Percentiles rank a stretch among this genome's conserved stretches.
phyloP scores from a whole-genome alignment of 108 stramenopile species.

The Chaetoceros muelleri region DNA sequence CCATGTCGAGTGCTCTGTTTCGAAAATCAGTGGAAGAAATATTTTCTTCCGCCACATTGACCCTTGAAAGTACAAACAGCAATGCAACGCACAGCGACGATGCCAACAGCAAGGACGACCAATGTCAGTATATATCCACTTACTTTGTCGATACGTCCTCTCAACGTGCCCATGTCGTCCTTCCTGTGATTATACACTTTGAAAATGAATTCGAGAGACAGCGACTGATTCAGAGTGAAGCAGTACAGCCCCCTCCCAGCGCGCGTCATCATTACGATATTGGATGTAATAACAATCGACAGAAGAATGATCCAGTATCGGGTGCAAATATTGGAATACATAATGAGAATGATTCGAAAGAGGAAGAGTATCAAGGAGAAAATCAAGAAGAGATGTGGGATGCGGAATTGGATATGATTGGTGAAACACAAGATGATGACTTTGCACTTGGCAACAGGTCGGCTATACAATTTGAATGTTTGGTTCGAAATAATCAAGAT shows the following conservation, averaged over 20 bases:
- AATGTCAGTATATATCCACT: background rate
- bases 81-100: too few species aligned
- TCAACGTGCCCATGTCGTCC: background rate
- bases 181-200: background rate
- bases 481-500: background rate
- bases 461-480: background rate
- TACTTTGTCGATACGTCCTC: background rate
- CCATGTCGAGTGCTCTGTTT: too few species aligned
- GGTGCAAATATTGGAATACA: background rate
- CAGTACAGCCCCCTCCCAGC: background rate
- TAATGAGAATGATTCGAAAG: background rate
- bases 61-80: too few species aligned
- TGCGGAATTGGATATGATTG: background rate
- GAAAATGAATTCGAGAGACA: background rate
- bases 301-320: background rate
- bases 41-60: too few species aligned
- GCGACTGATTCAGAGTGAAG: background rate
- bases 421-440: background rate
- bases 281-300: too few species aligned
- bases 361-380: too few species aligned
- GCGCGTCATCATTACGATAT: too few species aligned
- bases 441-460: background rate
- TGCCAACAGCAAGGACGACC: too few species aligned
- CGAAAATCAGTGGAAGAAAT: too few species aligned
- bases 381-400: too few species aligned